A percentile compares a stretch with the other conserved stretches of the same genome.
phyloP scores from a whole-genome alignment of 2,329 filamentous ascomycete genomes.

The Talaromyces sp. region DNA sequence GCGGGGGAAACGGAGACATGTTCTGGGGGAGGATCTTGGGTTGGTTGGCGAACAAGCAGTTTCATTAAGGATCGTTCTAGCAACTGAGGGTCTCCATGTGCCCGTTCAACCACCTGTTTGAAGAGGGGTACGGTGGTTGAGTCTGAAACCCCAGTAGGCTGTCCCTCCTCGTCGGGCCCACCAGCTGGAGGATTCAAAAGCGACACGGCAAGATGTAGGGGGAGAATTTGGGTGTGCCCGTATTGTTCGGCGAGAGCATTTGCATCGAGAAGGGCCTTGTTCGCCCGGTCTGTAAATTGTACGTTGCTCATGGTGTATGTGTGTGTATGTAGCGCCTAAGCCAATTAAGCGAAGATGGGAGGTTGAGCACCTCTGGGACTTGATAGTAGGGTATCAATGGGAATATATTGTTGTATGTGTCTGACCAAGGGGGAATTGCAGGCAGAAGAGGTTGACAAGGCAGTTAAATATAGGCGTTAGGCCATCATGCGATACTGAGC shows the following conservation, averaged over 20 bases:
- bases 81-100: conserved; percentile 84
- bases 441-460: background rate
- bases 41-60: conserved; percentile 79
- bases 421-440: background rate
- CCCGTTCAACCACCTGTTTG: conserved; percentile 87
- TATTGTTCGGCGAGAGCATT: conserved; percentile 85
- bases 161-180: conserved; percentile 59
- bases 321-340: background rate
- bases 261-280: conserved; percentile 83
- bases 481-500: background rate
- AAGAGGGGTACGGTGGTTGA: conserved; percentile 69
- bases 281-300: conserved; percentile 86
- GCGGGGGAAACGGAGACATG: conserved; percentile 74
- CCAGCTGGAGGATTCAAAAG: conserved; percentile 41
- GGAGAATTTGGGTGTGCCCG: conserved; percentile 82
- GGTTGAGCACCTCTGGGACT: background rate
- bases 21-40: conserved; percentile 91
- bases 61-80: conserved; percentile 91
- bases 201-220: conserved; percentile 73
- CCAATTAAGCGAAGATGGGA: background rate
- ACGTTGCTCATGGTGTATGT: conserved; percentile 37
- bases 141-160: conserved; percentile 58
- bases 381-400: background rate
- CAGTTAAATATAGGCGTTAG: conserved; percentile 9
- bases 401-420: background rate